These are phyloP conservation scores for Podospora bellae-mahoneyi DNA, from an alignment of 495 filamentous ascomycete genomes.

Conservation along the genomic window DNA sequence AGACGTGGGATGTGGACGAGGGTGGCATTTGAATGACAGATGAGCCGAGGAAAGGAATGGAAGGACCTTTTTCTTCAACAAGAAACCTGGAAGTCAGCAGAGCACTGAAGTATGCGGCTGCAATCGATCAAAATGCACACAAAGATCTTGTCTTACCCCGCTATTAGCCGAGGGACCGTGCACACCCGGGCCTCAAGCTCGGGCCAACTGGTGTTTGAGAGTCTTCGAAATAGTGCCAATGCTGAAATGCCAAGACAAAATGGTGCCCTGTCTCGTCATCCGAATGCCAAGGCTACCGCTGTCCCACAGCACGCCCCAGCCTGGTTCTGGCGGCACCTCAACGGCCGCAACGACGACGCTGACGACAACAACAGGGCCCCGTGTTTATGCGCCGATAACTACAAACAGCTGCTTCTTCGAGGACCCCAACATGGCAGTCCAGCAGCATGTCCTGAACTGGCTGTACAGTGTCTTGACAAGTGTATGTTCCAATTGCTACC, in stretches of 20 bases:
- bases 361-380: not conserved
- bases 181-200: slow-evolving; percentile 8
- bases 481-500: slow-evolving; percentile 45
- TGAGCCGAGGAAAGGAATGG: not conserved
- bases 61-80: not conserved
- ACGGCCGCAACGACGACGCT: not conserved
- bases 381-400: slow-evolving; percentile 22
- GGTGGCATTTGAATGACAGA: not conserved
- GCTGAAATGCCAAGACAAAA: not conserved
- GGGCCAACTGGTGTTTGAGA: slow-evolving; percentile 6
- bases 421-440: slow-evolving; percentile 64
- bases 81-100: not conserved
- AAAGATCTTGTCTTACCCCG: slow-evolving; percentile 13
- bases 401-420: slow-evolving; percentile 2
- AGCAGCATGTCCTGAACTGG: slow-evolving; percentile 89
- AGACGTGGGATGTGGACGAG: not conserved
- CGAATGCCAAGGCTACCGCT: not conserved
- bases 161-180: slow-evolving; percentile 4
- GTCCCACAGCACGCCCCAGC: slow-evolving; percentile 14
- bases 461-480: slow-evolving; percentile 84
- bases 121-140: not conserved
- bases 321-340: slow-evolving; percentile 2
- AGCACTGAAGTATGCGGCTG: not conserved
- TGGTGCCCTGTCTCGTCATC: not conserved
- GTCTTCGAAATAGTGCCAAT: not conserved